Conservation (phyloP, 495 filamentous ascomycete species). For the Neurospora sp. region DNA sequence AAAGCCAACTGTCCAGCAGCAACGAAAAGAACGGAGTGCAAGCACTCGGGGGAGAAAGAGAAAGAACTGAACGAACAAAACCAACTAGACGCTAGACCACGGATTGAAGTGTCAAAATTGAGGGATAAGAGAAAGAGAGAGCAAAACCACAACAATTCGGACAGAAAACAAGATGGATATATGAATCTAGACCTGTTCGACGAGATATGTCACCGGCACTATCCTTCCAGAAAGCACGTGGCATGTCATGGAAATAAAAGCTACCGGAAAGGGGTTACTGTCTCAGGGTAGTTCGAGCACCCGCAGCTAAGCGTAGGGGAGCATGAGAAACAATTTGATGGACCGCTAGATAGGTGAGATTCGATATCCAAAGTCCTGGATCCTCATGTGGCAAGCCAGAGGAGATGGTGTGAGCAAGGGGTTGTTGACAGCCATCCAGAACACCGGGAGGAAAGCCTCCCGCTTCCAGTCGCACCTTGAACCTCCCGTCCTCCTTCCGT, state of each 20-base stretch:
- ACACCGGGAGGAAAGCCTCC: neutral
- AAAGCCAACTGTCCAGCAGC: conserved; percentile 23
- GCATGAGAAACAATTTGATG: neutral
- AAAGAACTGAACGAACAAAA: conserved; percentile 2
- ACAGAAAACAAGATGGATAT: conserved; percentile 5
- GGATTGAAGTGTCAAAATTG: neutral
- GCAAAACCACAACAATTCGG: neutral
- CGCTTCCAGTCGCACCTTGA: neutral
- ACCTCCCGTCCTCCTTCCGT: conserved; percentile 17
- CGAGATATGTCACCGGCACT: conserved; percentile 11
- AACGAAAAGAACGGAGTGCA: conserved; percentile 15
- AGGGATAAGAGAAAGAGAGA: conserved; percentile 2
- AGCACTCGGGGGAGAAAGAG: conserved; percentile 1
- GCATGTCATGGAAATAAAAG: neutral
- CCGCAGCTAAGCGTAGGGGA: neutral
- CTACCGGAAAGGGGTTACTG: neutral
- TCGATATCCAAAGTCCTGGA: neutral
- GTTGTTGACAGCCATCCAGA: neutral
- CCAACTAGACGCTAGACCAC: neutral
- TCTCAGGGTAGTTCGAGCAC: conserved; percentile 5
- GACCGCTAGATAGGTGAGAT: neutral
- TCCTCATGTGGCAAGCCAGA: neutral
- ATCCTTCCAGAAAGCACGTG: neutral
- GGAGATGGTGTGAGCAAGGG: neutral
- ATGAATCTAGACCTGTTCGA: conserved; percentile 2